Conservation (phyloP, 208 protist species). For the Spongospora subterranea region DNA sequence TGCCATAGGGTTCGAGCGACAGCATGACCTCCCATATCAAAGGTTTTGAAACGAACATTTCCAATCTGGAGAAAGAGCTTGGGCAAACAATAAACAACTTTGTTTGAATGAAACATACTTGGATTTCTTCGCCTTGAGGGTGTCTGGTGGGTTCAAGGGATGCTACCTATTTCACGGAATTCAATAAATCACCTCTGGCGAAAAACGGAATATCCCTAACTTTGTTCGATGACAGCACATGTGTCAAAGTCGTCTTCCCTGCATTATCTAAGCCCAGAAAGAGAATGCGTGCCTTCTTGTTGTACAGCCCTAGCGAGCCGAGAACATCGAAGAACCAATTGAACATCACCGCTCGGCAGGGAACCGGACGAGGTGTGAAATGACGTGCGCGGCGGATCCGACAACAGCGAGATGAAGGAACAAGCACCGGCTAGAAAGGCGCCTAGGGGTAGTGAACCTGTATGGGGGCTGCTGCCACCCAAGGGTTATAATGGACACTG, state of each 20-base stretch:
- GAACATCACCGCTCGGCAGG: constrained; percentile 28
- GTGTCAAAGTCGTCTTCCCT: constrained; percentile 99
- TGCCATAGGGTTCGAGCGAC: constrained; percentile 69
- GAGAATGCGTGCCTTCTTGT: constrained; percentile 91
- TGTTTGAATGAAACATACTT: not conserved
- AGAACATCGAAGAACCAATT: constrained; percentile 60
- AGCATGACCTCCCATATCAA: constrained; percentile 98
- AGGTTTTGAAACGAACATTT: constrained; percentile 97
- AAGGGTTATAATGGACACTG: no score
- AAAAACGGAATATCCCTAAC: not conserved
- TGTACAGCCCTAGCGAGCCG: constrained; percentile 74
- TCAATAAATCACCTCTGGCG: not conserved
- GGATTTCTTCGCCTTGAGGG: constrained; percentile 77
- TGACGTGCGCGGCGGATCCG: not conserved
- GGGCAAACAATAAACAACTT: not conserved
- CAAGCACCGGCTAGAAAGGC: no score
- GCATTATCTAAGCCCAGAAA: constrained; percentile 99
- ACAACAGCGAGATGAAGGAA: no score
- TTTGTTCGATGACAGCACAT: constrained; percentile 76
- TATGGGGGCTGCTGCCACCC: no score
- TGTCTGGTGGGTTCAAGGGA: constrained; percentile 82
- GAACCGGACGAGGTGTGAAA: not conserved
- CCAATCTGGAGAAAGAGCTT: constrained; percentile 70
- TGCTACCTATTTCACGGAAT: constrained; percentile 75
- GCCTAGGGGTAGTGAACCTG: no score